phyloP scores from a whole-genome alignment of 495 filamentous ascomycete genomes.

The Aspergillus steynii region DNA sequence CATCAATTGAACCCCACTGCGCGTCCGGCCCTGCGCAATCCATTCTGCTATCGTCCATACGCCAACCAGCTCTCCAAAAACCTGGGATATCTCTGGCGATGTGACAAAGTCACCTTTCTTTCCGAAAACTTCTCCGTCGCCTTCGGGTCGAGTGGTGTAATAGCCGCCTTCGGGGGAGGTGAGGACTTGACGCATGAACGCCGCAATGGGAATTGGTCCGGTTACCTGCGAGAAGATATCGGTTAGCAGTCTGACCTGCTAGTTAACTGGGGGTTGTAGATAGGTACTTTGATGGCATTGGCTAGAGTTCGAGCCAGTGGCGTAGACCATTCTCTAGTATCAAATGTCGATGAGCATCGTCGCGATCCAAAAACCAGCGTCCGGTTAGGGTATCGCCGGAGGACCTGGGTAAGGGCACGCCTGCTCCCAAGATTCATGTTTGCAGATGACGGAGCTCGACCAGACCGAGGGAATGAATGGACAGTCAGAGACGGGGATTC shows the following conservation, averaged over 20 bases:
- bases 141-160: slow-evolving; percentile 70
- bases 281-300: slow-evolving; percentile 72
- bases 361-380: slow-evolving; percentile 16
- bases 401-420: slow-evolving; percentile 34
- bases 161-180: slow-evolving; percentile 90
- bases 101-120: slow-evolving; percentile 92
- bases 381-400: slow-evolving; percentile 27
- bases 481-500: neutral
- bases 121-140: slow-evolving; percentile 79
- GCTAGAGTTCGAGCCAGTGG: slow-evolving; percentile 82
- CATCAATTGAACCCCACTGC: slow-evolving; percentile 75
- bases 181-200: slow-evolving; percentile 98
- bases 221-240: slow-evolving; percentile 54
- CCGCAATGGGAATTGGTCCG: slow-evolving; percentile 85
- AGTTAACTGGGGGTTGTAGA: neutral
- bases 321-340: slow-evolving; percentile 74
- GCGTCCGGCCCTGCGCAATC: slow-evolving; percentile 80
- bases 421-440: slow-evolving; percentile 37
- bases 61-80: slow-evolving; percentile 92
- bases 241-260: slow-evolving; percentile 24
- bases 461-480: slow-evolving; percentile 1
- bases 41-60: slow-evolving; percentile 96
- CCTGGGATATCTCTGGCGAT: slow-evolving; percentile 93
- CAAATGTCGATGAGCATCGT: slow-evolving; percentile 40
- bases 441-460: neutral